Conservation (phyloP, 2,329 filamentous ascomycete genomes). For the Claviceps spartinae region DNA sequence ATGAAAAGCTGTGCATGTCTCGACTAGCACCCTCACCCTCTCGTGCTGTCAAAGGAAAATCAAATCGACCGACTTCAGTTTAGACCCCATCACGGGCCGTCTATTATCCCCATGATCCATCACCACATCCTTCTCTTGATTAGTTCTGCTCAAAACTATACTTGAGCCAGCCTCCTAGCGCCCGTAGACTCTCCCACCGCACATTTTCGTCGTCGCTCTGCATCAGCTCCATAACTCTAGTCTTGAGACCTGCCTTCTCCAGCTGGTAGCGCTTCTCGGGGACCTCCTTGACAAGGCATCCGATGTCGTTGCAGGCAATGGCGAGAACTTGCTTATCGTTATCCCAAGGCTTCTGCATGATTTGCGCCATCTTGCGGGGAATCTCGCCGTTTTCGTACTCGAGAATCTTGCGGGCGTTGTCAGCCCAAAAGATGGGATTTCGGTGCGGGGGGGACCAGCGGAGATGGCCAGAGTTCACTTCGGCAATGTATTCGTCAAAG, state of each 20-base stretch:
- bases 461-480: conserved; percentile 74
- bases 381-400: conserved; percentile 71
- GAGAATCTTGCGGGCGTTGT: conserved; percentile 77
- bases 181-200: conserved; percentile 81
- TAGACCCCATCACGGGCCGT: background rate
- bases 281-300: conserved; percentile 76
- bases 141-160: conserved; percentile 42
- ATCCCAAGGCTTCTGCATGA: conserved; percentile 59
- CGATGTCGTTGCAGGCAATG: conserved; percentile 86
- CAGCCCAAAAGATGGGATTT: conserved; percentile 77
- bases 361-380: conserved; percentile 70
- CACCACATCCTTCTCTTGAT: background rate
- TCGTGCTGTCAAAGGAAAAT: background rate
- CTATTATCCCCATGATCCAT: background rate
- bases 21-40: background rate
- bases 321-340: conserved; percentile 81
- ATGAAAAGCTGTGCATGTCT: background rate
- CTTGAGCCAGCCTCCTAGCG: conserved; percentile 55
- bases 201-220: conserved; percentile 76
- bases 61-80: background rate
- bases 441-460: conserved; percentile 89
- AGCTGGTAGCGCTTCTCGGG: conserved; percentile 69
- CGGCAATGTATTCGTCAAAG: conserved; percentile 79
- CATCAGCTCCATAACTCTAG: conserved; percentile 87
- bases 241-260: conserved; percentile 76